phyloP scores from a whole-genome alignment of 164 flowering plant genomes.

The Piper betle region DNA sequence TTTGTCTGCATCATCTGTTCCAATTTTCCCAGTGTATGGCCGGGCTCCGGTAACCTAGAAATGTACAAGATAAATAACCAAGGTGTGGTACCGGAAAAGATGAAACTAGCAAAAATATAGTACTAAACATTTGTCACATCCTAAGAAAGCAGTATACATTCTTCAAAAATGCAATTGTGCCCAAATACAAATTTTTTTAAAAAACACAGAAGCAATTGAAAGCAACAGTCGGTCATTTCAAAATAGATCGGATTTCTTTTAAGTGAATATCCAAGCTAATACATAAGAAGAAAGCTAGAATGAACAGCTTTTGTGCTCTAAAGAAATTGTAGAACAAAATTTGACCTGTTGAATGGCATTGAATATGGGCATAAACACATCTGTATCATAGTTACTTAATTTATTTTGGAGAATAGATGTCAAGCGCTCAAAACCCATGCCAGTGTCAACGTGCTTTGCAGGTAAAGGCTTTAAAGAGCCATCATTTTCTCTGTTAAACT shows the following conservation, averaged over 20 bases:
- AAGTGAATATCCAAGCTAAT: too few relatives aligned
- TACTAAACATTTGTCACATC: too few relatives aligned
- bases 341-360: slow-evolving; percentile 69
- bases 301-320: background rate
- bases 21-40: slow-evolving; percentile 84
- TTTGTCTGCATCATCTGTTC: slow-evolving; percentile 71
- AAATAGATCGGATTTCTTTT: too few relatives aligned
- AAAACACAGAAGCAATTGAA: too few relatives aligned
- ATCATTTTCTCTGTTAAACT: slow-evolving; percentile 93
- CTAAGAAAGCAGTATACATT: too few relatives aligned
- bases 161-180: too few relatives aligned
- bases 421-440: slow-evolving; percentile 96
- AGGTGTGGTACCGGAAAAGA: background rate
- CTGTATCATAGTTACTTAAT: slow-evolving; percentile 99
- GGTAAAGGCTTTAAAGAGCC: slow-evolving; percentile 85
- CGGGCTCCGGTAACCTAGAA: slow-evolving; percentile 72
- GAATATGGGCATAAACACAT: slow-evolving; percentile 89
- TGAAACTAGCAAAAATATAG: too few relatives aligned
- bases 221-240: too few relatives aligned
- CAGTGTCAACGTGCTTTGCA: slow-evolving; percentile 98
- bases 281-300: too few relatives aligned
- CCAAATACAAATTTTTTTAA: too few relatives aligned
- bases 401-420: slow-evolving; percentile 87
- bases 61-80: background rate
- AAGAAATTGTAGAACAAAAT: background rate